Evolutionary conservation across 1,284 basidiomycete species (phyloP), one percentile per base, ranked within the genome.

Genomic region (Cryptococcus sp.): DNA sequence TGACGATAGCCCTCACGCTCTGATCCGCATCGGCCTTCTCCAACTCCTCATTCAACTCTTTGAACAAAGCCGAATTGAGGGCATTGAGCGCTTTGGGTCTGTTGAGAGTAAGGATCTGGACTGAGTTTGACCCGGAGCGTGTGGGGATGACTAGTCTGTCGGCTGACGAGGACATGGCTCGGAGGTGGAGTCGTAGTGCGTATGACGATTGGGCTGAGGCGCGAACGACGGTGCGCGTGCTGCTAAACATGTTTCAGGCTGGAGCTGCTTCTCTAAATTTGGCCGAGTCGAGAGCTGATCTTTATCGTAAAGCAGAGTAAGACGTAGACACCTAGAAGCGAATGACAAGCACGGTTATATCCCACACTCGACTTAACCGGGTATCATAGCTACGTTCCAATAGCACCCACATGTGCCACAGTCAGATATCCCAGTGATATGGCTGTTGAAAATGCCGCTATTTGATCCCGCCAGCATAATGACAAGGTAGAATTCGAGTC

Each of bases 81-180:
- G 96, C 95, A 77, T 99, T 98, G 69, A 98, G 84, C 23, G 92
- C 92, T 75, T 96, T 97, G 51, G 96, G 95, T 56, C 95, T 85
- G 82, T 99, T 97, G 72, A 99, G 85, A 16, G 90, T 92, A 77
- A 99, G 87, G 67, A 97, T 88, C 10, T 86, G 84, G 53, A 99
- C 93, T 52, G 85, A 85, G 23, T 76, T 72, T 16, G 68, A 67
- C 4, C 56, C 57, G 13, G 71, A 75, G 46, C 72, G 63, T 31
- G 70, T 62, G 16, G 75, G 50, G 51, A 80, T 64, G 59, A 80
- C 76, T 41, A 79, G 71, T 25, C 60, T 67, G 48, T 77, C 77
- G 11, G 60, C 25, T 10, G 62, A 40, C 38, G 69, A 64, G 44
- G 70, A 69, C 72, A 77, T 76, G 66, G 72, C 60, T 45, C 69